These are phyloP conservation scores for Obelidium mucronatum DNA, from an alignment of 192 early-diverging fungal species.

Conservation along the genomic window DNA sequence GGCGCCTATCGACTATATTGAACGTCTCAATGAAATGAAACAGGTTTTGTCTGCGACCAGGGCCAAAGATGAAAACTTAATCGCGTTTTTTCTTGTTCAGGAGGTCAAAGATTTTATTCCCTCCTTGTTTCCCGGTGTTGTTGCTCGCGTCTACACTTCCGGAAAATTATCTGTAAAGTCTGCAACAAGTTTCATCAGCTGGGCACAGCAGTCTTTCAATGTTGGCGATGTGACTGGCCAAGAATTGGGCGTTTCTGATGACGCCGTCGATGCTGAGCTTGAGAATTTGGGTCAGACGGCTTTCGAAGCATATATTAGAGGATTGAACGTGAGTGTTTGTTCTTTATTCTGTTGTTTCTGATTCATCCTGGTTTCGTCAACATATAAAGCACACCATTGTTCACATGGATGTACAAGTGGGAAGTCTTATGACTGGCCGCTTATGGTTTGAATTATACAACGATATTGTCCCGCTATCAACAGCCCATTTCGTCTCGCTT, in stretches of 20 bases:
- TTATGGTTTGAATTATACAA: constrained; percentile 40
- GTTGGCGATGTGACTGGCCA: background rate
- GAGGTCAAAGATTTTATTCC: constrained; percentile 23
- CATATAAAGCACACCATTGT: constrained; percentile 12
- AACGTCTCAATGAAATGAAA: constrained; percentile 24
- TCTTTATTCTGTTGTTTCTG: background rate
- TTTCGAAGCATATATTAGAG: constrained; percentile 7
- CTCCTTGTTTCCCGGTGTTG: constrained; percentile 11
- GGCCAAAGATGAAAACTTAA: too few species aligned
- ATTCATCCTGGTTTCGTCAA: background rate
- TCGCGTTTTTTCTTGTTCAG: constrained; percentile 5
- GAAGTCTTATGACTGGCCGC: background rate
- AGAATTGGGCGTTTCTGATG: constrained; percentile 21
- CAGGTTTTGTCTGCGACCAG: background rate
- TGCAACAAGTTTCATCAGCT: background rate
- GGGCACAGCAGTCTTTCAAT: background rate
- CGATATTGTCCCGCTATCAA: constrained; percentile 43
- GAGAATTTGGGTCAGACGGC: background rate
- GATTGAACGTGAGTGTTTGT: constrained; percentile 5
- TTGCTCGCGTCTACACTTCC: background rate
- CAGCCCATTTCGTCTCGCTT: constrained; percentile 41
- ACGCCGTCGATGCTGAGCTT: constrained; percentile 8
- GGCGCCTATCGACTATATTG: constrained; percentile 23
- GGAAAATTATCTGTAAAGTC: background rate
- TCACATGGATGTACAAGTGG: constrained; percentile 13